These are phyloP conservation scores for Daldinia vernicosa DNA, from an alignment of 495 filamentous ascomycete genomes.

Conservation along the genomic window DNA sequence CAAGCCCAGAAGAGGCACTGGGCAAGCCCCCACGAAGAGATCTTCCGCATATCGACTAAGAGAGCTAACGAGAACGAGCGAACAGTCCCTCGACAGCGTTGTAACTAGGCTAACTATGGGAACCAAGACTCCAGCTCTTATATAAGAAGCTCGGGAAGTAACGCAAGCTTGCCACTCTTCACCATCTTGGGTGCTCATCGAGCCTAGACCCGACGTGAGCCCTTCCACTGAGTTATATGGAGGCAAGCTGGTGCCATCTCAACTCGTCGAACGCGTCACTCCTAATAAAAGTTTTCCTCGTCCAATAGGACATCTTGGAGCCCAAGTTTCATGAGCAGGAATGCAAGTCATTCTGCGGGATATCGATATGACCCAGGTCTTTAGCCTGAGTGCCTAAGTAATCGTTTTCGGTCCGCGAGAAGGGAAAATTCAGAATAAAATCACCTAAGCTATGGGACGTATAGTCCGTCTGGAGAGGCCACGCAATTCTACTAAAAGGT, in stretches of 20 bases:
- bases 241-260: constrained; percentile 28
- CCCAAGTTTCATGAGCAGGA: constrained; percentile 18
- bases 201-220: constrained; percentile 16
- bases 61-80: constrained; percentile 19
- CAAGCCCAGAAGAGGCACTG: constrained; percentile 33
- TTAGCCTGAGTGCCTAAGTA: constrained; percentile 36
- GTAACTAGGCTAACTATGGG: constrained; percentile 17
- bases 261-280: constrained; percentile 37
- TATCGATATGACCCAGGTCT: constrained; percentile 25
- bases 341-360: constrained; percentile 20
- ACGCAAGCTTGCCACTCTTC: constrained; percentile 20
- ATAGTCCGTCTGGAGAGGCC: constrained; percentile 23
- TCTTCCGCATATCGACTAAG: constrained; percentile 26
- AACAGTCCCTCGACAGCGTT: not conserved
- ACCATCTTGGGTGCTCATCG: constrained; percentile 1
- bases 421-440: constrained; percentile 11
- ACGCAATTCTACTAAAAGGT: constrained; percentile 26
- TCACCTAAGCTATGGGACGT: constrained; percentile 4
- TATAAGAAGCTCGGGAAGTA: constrained; percentile 20
- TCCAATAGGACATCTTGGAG: constrained; percentile 19
- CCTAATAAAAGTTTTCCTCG: constrained; percentile 8
- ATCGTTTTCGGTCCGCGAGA: constrained; percentile 34
- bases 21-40: constrained; percentile 26
- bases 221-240: constrained; percentile 30
- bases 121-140: constrained; percentile 22